These are phyloP conservation scores for Colletotrichum sp. DNA, from an alignment of 2,329 filamentous ascomycete genomes.

Conservation along the genomic window DNA sequence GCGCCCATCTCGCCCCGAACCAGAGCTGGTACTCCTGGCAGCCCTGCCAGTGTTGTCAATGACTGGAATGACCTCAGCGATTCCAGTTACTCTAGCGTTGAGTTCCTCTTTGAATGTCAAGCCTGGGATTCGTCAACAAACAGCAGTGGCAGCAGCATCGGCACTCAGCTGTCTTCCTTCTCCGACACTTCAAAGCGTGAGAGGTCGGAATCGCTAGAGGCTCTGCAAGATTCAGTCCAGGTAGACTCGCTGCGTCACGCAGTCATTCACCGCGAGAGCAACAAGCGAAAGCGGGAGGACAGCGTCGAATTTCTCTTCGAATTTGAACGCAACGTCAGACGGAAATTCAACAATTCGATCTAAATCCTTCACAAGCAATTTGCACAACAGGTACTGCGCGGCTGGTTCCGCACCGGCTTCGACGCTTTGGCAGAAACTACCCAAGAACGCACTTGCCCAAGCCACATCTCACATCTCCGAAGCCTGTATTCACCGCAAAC, in stretches of 20 bases:
- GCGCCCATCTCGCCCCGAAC: neutral
- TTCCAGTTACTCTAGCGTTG: neutral
- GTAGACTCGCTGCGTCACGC: neutral
- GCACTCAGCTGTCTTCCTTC: neutral
- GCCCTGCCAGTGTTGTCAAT: neutral
- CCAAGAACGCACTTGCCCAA: neutral
- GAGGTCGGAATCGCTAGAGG: neutral
- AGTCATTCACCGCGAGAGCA: neutral
- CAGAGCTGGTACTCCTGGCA: neutral
- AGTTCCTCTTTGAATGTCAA: neutral
- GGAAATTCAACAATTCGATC: neutral
- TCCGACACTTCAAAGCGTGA: neutral
- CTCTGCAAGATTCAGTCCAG: neutral
- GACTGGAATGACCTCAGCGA: neutral
- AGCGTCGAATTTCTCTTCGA: slow-evolving; percentile 3
- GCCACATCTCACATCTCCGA: neutral
- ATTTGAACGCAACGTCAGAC: neutral
- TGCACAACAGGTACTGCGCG: neutral
- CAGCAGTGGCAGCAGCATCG: neutral
- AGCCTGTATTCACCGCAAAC: neutral
- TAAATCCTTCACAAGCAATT: neutral
- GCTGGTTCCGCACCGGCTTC: neutral
- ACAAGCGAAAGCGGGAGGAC: slow-evolving; percentile 4
- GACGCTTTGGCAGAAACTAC: neutral
- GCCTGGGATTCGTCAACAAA: neutral